These are phyloP conservation scores for Cajanus cajan DNA, from an alignment of 306 rosid species.

Conservation along the genomic window DNA sequence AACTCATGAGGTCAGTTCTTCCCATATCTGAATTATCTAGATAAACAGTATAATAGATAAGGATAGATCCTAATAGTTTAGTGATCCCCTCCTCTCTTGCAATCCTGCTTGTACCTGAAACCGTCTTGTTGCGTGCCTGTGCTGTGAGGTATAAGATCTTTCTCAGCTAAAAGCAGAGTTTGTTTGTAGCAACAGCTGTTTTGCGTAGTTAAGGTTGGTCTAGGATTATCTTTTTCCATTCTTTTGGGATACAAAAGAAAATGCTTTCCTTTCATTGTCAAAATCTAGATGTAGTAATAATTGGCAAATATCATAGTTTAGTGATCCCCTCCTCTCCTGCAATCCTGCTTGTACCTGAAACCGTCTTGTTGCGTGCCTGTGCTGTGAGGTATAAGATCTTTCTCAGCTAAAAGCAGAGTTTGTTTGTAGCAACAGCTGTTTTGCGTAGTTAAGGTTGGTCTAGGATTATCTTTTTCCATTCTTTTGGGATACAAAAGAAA, in stretches of 20 bases:
- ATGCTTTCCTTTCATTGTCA: not conserved
- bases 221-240: not conserved
- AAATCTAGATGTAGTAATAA: too few species aligned
- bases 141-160: not conserved
- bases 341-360: not conserved
- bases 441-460: not conserved
- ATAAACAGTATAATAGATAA: not conserved
- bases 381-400: not conserved
- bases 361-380: too few species aligned
- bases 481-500: not conserved
- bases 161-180: not conserved
- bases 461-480: not conserved
- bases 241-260: not conserved
- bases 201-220: not conserved
- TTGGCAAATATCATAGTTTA: too few species aligned
- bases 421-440: slow-evolving; percentile 18
- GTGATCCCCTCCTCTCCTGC: not conserved
- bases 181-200: slow-evolving; percentile 18
- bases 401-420: not conserved
- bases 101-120: not conserved
- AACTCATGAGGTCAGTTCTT: not conserved
- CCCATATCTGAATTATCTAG: not conserved
- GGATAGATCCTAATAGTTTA: slow-evolving; percentile 8
- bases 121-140: not conserved
- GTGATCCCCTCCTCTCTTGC: not conserved